Conservation (phyloP, 2,329 filamentous ascomycete genomes). For the Verticillium nonalfalfae region DNA sequence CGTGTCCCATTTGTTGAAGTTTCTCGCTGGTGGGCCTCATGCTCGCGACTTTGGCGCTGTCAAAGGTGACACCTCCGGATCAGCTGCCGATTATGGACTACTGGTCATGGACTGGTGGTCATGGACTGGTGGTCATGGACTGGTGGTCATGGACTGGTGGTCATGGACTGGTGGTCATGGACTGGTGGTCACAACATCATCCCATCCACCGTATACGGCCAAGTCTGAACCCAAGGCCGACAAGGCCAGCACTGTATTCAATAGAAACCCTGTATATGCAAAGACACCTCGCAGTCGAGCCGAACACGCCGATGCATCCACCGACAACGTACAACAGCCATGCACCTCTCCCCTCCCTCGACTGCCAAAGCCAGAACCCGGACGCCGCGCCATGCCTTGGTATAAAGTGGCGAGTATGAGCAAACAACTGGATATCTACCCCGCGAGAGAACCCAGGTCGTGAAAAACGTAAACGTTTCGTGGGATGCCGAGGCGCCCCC, state of each 20-base stretch:
- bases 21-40: no score
- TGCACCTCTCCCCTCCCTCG: neutral
- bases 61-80: no score
- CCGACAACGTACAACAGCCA: neutral
- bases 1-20: no score
- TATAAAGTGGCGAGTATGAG: constrained; percentile 5
- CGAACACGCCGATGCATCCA: neutral
- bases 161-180: no score
- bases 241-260: neutral
- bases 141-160: no score
- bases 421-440: constrained; percentile 7
- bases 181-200: neutral
- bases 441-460: neutral
- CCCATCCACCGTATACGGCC: no score
- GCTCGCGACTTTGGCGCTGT: no score
- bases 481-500: neutral
- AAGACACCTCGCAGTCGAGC: neutral
- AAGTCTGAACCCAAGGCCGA: neutral
- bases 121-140: no score
- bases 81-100: no score
- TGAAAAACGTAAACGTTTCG: constrained; percentile 1
- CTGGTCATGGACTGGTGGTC: no score
- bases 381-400: constrained; percentile 14
- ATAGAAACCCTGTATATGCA: neutral
- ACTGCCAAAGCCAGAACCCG: neutral